Evolutionary conservation across 2,329 filamentous ascomycete genomes (phyloP), one percentile per base, ranked within the genome.

Genomic region (Alternaria atra): DNA sequence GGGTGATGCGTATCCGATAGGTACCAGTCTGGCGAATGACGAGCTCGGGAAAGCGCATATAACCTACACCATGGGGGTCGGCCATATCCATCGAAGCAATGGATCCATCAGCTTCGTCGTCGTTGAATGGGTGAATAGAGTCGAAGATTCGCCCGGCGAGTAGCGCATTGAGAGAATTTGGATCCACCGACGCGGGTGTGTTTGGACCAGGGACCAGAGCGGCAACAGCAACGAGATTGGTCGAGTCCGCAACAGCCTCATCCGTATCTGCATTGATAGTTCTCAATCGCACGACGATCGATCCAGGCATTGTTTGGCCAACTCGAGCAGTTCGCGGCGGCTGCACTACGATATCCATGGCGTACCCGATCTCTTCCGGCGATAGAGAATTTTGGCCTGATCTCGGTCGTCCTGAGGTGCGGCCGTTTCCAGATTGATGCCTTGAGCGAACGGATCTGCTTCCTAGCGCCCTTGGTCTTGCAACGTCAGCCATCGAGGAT

Each of bases 261-360:
- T 77, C 72, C 12, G 69, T 65, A 42, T 76, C 70, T 2, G 70
- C 65, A 46, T 77, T 74, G 32, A 66, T 72, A 12, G 73, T 74
- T 37, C 75, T 66, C 47, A 79, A 58, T 15, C 75, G 74, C n/a
- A 77, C 75, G 25, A 77, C 69, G 34, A 78, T 68, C 32, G 74
- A 69, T 35, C 74, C 71, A 34, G 71, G 64, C 54, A 79, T 64
- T 30, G 71, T 61, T 51, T 76, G 66, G 42, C 75, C 77, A 25
- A 72, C 72, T 43, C 70, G 72, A 52, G 74, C 76, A 40, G 64
- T 76, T 30, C 71, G 63, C 2, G 77, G 77, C 6, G 77, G 77
- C 55, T 79, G 77, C 13, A 78, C 71, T 15, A 79, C 63, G 34
- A 79, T 74, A 54, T 79, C 77, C 77, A 79, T 79, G 52, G 66